These are phyloP conservation scores for Stachybotrys chlorohalonatus DNA, from an alignment of 2,329 filamentous ascomycete genomes.

Conservation along the genomic window DNA sequence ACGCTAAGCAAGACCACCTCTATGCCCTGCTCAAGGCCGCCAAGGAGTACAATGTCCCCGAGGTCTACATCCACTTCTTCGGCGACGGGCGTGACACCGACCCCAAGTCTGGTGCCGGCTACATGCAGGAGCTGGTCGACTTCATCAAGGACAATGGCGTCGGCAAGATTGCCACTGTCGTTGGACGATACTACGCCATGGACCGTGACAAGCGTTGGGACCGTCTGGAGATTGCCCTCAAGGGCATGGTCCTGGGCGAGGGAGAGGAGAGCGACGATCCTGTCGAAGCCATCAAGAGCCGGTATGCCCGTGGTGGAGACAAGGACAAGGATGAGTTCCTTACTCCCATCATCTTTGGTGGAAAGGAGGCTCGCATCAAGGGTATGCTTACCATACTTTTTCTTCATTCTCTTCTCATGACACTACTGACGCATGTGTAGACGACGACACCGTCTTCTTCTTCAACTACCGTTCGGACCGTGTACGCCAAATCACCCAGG, in stretches of 20 bases:
- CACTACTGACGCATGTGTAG: constrained; percentile 32
- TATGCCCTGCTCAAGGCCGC: constrained; percentile 81
- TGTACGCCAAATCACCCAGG: constrained; percentile 90
- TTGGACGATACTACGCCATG: constrained; percentile 97
- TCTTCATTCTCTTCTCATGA: neutral
- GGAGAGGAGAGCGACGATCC: constrained; percentile 81
- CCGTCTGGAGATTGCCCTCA: constrained; percentile 79
- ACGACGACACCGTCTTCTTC: constrained; percentile 94
- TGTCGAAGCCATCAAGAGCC: constrained; percentile 75
- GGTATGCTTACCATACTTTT: constrained; percentile 35
- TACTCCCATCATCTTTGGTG: constrained; percentile 92
- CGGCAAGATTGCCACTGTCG: constrained; percentile 84
- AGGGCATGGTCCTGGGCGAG: constrained; percentile 77
- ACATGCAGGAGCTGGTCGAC: constrained; percentile 79
- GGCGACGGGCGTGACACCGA: constrained; percentile 97
- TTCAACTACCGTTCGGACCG: constrained; percentile 99
- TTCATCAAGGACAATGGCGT: constrained; percentile 75
- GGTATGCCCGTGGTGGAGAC: constrained; percentile 63
- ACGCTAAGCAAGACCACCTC: constrained; percentile 91
- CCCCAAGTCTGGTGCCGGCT: constrained; percentile 82
- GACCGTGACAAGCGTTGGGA: constrained; percentile 99
- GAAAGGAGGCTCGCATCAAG: constrained; percentile 76
- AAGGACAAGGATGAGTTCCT: constrained; percentile 93
- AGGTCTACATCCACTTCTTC: constrained; percentile 99
- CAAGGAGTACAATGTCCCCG: constrained; percentile 76